Evolutionary conservation across 805 yeast species (phyloP).

Genomic region (Maudiozyma turicensis): DNA sequence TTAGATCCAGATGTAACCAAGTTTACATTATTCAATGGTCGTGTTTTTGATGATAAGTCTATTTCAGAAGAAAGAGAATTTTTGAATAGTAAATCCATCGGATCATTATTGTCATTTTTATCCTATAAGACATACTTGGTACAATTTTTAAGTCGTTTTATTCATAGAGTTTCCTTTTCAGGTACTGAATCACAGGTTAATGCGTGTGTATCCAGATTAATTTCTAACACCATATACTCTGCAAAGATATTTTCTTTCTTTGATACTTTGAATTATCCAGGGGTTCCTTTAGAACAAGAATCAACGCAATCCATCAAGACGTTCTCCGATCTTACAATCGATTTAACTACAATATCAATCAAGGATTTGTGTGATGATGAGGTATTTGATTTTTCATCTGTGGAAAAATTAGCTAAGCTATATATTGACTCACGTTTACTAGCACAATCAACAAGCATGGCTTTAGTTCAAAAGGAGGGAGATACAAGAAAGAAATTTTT

Average conservation of each 20-base stretch:
- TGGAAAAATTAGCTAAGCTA: constrained; percentile 31
- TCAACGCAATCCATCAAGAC: constrained; percentile 7
- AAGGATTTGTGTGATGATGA: constrained; percentile 20
- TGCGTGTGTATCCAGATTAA: constrained; percentile 42
- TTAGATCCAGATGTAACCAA: constrained; percentile 46
- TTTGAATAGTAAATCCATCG: constrained; percentile 30
- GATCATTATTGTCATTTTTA: constrained; percentile 52
- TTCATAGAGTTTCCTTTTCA: constrained; percentile 47
- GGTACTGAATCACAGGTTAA: constrained; percentile 38
- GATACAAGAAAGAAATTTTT: constrained; percentile 1
- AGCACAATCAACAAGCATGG: neutral
- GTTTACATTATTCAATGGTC: constrained; percentile 46
- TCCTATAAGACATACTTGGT: constrained; percentile 50
- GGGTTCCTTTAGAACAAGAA: constrained; percentile 29
- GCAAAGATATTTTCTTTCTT: constrained; percentile 61
- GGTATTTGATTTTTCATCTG: constrained; percentile 36
- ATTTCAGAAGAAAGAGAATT: constrained; percentile 30
- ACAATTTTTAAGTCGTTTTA: constrained; percentile 60
- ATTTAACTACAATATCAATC: constrained; percentile 34
- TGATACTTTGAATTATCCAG: constrained; percentile 56
- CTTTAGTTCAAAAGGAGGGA: neutral
- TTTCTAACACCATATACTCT: constrained; percentile 45
- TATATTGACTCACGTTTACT: constrained; percentile 7
- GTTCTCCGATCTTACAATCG: constrained; percentile 32
- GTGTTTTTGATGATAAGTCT: constrained; percentile 29